Conservation (phyloP, 768 basidiomycete species). For the Naematelia encephala region DNA sequence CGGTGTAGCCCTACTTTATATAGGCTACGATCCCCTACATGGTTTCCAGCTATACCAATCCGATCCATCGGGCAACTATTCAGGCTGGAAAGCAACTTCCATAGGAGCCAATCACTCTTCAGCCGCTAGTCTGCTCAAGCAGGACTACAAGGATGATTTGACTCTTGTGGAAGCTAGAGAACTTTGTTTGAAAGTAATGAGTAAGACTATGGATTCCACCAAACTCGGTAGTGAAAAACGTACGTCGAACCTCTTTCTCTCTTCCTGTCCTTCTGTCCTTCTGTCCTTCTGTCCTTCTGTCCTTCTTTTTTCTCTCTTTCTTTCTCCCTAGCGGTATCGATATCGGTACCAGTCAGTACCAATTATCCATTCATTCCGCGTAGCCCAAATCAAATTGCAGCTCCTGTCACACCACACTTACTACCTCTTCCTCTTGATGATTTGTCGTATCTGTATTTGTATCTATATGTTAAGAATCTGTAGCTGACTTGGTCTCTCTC, state of each 20-base stretch:
- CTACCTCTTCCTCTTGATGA: too few species aligned
- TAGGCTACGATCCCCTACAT: constrained; percentile 94
- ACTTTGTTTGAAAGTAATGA: constrained; percentile 91
- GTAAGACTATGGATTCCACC: constrained; percentile 99
- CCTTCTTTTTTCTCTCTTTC: neutral
- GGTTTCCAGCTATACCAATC: constrained; percentile 97
- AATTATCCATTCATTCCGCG: neutral
- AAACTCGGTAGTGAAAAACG: constrained; percentile 94
- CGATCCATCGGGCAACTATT: constrained; percentile 97
- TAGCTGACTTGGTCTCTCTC: too few species aligned
- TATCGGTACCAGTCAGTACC: too few species aligned
- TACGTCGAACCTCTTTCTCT: constrained; percentile 53
- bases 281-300: neutral
- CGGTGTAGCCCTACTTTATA: constrained; percentile 93
- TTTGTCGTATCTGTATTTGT: too few species aligned
- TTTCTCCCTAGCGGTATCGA: neutral
- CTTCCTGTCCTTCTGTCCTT: neutral
- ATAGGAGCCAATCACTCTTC: constrained; percentile 94
- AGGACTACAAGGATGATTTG: constrained; percentile 97
- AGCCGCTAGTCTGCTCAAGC: constrained; percentile 66
- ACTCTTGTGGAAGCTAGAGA: constrained; percentile 84
- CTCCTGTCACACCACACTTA: too few species aligned
- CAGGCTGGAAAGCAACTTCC: constrained; percentile 96
- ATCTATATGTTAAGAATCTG: too few species aligned
- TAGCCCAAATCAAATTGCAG: too few species aligned